Conservation (phyloP, 2,329 filamentous ascomycete species). For the Fusarium stilboides region DNA sequence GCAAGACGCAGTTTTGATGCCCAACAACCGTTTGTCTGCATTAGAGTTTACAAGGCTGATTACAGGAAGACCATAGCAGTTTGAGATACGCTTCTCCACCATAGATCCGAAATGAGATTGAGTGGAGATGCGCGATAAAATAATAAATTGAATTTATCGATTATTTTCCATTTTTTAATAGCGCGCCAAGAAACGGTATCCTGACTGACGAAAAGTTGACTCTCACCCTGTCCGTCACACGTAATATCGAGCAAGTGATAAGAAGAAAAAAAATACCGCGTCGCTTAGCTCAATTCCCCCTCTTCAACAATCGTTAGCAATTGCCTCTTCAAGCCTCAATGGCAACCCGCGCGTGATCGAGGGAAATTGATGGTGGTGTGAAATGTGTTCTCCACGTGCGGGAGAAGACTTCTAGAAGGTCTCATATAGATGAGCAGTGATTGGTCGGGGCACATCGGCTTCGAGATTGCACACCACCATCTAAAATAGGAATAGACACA, state of each 20-base stretch:
- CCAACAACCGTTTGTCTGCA: slow-evolving; percentile 32
- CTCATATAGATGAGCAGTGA: slow-evolving; percentile 6
- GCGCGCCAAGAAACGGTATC: not conserved
- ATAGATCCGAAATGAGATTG: slow-evolving; percentile 16
- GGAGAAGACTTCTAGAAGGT: slow-evolving; percentile 50
- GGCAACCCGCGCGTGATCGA: slow-evolving; percentile 33
- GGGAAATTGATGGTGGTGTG: slow-evolving; percentile 20
- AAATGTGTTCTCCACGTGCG: slow-evolving; percentile 34
- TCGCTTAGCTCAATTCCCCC: slow-evolving; percentile 5
- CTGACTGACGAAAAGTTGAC: not conserved
- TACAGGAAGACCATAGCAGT: slow-evolving; percentile 14
- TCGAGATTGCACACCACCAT: slow-evolving; percentile 23
- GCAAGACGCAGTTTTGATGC: slow-evolving; percentile 34
- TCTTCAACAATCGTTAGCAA: slow-evolving; percentile 4
- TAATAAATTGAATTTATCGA: slow-evolving; percentile 8
- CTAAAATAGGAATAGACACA: slow-evolving; percentile 7
- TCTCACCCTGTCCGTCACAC: not conserved
- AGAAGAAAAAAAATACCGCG: slow-evolving; percentile 27
- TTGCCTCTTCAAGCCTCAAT: slow-evolving; percentile 25
- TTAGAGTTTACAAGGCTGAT: slow-evolving; percentile 40
- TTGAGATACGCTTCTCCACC: slow-evolving; percentile 21
- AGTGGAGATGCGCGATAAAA: slow-evolving; percentile 34
- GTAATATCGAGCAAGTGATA: slow-evolving; percentile 1
- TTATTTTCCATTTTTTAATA: slow-evolving; percentile 23
- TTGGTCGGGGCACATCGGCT: slow-evolving; percentile 26